Evolutionary conservation across 768 basidiomycete genomes (phyloP).

Genomic region (Tylopilus plumbeoviolaceoides): DNA sequence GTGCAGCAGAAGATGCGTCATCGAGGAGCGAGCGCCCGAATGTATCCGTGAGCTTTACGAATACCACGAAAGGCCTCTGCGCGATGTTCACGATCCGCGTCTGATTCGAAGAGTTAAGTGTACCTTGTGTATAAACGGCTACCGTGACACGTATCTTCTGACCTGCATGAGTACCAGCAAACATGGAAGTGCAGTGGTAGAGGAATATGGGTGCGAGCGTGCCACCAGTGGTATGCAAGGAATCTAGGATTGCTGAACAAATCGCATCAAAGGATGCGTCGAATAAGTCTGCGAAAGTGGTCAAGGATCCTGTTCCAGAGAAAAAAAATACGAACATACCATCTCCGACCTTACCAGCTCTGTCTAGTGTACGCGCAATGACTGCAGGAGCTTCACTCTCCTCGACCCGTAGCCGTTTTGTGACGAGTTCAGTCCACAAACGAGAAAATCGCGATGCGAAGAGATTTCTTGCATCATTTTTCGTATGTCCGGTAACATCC

Average conservation of each 20-base stretch:
- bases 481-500: slow-evolving; percentile 1
- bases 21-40: slow-evolving; percentile 52
- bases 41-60: slow-evolving; percentile 43
- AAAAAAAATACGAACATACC: slow-evolving; percentile 26
- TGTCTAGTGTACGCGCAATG: slow-evolving; percentile 45
- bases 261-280: slow-evolving; percentile 46
- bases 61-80: slow-evolving; percentile 23
- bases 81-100: not conserved
- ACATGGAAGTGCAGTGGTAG: slow-evolving; percentile 40
- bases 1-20: slow-evolving; percentile 37
- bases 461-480: slow-evolving; percentile 24
- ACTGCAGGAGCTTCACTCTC: slow-evolving; percentile 39
- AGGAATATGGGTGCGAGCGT: slow-evolving; percentile 35
- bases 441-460: slow-evolving; percentile 43
- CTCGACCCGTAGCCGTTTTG: slow-evolving; percentile 44
- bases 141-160: slow-evolving; percentile 11
- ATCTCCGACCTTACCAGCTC: slow-evolving; percentile 38
- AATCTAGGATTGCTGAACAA: slow-evolving; percentile 11
- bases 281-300: slow-evolving; percentile 39
- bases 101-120: slow-evolving; percentile 5
- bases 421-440: slow-evolving; percentile 47
- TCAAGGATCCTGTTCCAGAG: slow-evolving; percentile 20
- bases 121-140: slow-evolving; percentile 11
- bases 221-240: not conserved
- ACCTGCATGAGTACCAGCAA: slow-evolving; percentile 19